These are phyloP conservation scores for Lizonia empirigonia DNA, from an alignment of 2,329 filamentous ascomycete genomes.

Conservation along the genomic window DNA sequence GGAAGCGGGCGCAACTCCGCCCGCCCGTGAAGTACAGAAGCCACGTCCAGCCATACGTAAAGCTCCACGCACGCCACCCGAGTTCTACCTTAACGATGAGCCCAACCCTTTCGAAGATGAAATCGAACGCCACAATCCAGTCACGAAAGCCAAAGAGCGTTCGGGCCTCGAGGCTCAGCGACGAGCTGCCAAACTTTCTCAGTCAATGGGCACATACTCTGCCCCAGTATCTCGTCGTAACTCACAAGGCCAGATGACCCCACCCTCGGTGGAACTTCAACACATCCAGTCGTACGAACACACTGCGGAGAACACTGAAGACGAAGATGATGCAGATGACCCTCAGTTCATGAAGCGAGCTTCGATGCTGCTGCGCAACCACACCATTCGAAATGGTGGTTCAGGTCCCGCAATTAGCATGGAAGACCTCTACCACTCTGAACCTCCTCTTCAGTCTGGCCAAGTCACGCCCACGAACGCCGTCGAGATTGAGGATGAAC, in stretches of 20 bases:
- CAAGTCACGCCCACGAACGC: slow-evolving; percentile 56
- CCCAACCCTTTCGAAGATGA: slow-evolving; percentile 43
- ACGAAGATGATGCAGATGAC: slow-evolving; percentile 37
- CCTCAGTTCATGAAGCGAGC: slow-evolving; percentile 51
- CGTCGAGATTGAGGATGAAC: slow-evolving; percentile 62
- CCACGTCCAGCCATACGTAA: slow-evolving; percentile 48
- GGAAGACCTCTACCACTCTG: slow-evolving; percentile 42
- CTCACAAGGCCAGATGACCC: slow-evolving; percentile 37
- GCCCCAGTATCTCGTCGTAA: slow-evolving; percentile 44
- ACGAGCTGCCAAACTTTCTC: slow-evolving; percentile 43
- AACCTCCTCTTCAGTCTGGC: slow-evolving; percentile 49
- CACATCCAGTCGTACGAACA: slow-evolving; percentile 25
- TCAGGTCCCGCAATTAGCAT: slow-evolving; percentile 21
- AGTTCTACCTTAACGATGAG: slow-evolving; percentile 43
- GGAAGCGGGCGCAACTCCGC: slow-evolving; percentile 24
- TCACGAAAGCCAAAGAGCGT: slow-evolving; percentile 34
- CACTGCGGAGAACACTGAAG: slow-evolving; percentile 32
- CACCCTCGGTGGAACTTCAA: slow-evolving; percentile 29
- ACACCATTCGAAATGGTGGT: slow-evolving; percentile 32
- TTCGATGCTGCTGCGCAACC: slow-evolving; percentile 41
- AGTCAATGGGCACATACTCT: slow-evolving; percentile 45
- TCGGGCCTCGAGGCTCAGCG: slow-evolving; percentile 45
- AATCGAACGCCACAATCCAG: slow-evolving; percentile 9
- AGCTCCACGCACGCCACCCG: slow-evolving; percentile 38
- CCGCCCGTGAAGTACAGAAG: slow-evolving; percentile 36